These are phyloP conservation scores for Fennellomyces sp. DNA, from an alignment of 371 early-diverging fungal species.

Conservation along the genomic window DNA sequence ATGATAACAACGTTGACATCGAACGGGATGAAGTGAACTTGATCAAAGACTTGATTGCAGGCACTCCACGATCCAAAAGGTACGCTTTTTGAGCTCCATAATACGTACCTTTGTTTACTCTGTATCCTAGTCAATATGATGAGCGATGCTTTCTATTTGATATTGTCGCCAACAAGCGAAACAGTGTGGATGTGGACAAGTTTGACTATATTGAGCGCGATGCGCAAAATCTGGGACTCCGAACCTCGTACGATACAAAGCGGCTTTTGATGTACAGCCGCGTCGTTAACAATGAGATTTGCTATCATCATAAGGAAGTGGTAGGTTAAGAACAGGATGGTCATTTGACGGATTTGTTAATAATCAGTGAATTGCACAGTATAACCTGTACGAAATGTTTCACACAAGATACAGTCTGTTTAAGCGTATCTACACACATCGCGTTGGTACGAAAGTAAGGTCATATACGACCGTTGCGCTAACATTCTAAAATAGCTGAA, in stretches of 20 bases:
- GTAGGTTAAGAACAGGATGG: background rate
- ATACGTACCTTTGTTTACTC: too few species aligned
- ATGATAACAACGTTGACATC: constrained; percentile 80
- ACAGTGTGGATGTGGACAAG: constrained; percentile 95
- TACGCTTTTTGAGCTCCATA: too few species aligned
- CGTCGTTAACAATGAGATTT: constrained; percentile 88
- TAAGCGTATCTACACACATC: constrained; percentile 93
- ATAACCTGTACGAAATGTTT: constrained; percentile 88
- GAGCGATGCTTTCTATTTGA: constrained; percentile 84
- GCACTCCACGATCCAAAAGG: constrained; percentile 55
- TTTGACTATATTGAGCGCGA: constrained; percentile 96
- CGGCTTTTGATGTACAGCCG: constrained; percentile 82
- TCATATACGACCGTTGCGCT: background rate
- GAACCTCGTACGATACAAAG: constrained; percentile 78
- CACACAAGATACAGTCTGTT: constrained; percentile 90
- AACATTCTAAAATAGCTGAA: constrained; percentile 24
- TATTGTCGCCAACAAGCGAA: constrained; percentile 94
- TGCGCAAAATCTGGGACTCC: constrained; percentile 84
- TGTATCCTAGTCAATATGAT: constrained; percentile 21
- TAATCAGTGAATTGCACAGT: too few species aligned
- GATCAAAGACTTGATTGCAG: constrained; percentile 87
- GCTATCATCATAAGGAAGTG: constrained; percentile 82
- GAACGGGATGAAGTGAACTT: constrained; percentile 70
- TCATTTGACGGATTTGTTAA: constrained; percentile 48
- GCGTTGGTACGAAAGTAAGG: constrained; percentile 54